A percentile compares a stretch with the other conserved stretches of the same genome.
These are phyloP conservation scores for Porodaedalea pini DNA, from an alignment of 1,284 basidiomycete genomes.

Conservation along the genomic window DNA sequence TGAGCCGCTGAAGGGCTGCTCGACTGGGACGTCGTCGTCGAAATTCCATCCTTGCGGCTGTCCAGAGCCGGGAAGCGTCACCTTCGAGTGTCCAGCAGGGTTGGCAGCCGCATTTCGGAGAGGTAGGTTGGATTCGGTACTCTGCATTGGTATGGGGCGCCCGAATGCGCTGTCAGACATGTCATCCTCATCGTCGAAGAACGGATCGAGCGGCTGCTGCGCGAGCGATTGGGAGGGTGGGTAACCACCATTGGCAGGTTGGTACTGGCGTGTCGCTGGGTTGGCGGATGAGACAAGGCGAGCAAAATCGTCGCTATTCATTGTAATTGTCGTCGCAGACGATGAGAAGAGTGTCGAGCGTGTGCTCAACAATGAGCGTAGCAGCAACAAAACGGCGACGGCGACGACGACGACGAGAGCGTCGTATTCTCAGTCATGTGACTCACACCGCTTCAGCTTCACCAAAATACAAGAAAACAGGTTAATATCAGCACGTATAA, in stretches of 20 bases:
- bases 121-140: slow-evolving; percentile 66
- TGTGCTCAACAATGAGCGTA: neutral
- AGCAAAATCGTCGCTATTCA: slow-evolving; percentile 68
- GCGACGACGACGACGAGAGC: slow-evolving; percentile 4
- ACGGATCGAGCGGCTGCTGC: slow-evolving; percentile 64
- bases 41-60: slow-evolving; percentile 68
- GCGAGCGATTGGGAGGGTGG: slow-evolving; percentile 43
- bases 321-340: slow-evolving; percentile 27
- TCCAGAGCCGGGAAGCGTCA: slow-evolving; percentile 38
- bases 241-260: slow-evolving; percentile 50
- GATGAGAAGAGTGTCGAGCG: slow-evolving; percentile 3
- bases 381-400: neutral
- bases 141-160: slow-evolving; percentile 53
- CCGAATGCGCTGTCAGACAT: slow-evolving; percentile 64
- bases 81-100: slow-evolving; percentile 56
- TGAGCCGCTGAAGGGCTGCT: slow-evolving; percentile 44
- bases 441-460: neutral
- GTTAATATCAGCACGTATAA: neutral
- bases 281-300: slow-evolving; percentile 70
- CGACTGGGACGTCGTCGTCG: slow-evolving; percentile 53
- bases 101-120: slow-evolving; percentile 54
- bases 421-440: neutral
- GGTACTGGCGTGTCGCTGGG: slow-evolving; percentile 58
- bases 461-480: neutral
- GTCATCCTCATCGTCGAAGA: slow-evolving; percentile 78